Evolutionary conservation across 345 rosid species (phyloP), one percentile per base, ranked within the genome.

Genomic region (Linum tenue): DNA sequence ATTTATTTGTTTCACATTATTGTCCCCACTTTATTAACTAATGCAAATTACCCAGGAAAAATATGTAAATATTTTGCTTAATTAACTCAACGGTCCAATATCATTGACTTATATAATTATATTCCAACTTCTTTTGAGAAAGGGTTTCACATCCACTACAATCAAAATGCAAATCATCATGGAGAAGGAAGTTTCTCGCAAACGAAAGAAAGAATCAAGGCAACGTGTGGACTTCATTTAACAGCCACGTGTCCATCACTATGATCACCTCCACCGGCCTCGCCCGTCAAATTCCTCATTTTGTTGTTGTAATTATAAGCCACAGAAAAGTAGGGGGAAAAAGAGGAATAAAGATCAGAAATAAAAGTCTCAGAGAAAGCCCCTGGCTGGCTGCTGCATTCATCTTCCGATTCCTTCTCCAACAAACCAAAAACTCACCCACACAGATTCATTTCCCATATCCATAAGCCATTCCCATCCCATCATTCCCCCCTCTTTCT

Each of bases 241-340:
- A 68, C 76, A 48, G 72, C 69, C 80, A 64, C 72, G 76, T 73
- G 78, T 65, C 12, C 5, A 5, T 39, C n/a, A n/a, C 3, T 37
- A 35, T 37, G 36, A 59, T 59, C 9, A 35, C 65, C 35, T 22
- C 35, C 63, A 53, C 73, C 70, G 70, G 64, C 66, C 14, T 37
- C 22, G 39, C 73, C 68, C 43, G 56, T 65, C 39, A 16, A 50
- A 2, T 15, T 8, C 36, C 7, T 11, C 8, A 39, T 4, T 16
- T 3, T 67, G 7, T 2, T 44, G 48, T 44, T 14, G 65, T 7
- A 3, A 63, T 71, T 73, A 37, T 64, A 56, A 64, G 63, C 81
- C 84, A 70, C 79, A 72, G 0, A 77, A 76, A 69, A n/a, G 37
- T 15, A 15, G 5, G 16, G 31, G 31, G 31, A 22, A 22, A 17